A percentile compares a stretch with the other conserved stretches of the same genome.
Evolutionary conservation across 164 flowering plant genomes (phyloP).

Genomic region (Euptelea pleiosperma): DNA sequence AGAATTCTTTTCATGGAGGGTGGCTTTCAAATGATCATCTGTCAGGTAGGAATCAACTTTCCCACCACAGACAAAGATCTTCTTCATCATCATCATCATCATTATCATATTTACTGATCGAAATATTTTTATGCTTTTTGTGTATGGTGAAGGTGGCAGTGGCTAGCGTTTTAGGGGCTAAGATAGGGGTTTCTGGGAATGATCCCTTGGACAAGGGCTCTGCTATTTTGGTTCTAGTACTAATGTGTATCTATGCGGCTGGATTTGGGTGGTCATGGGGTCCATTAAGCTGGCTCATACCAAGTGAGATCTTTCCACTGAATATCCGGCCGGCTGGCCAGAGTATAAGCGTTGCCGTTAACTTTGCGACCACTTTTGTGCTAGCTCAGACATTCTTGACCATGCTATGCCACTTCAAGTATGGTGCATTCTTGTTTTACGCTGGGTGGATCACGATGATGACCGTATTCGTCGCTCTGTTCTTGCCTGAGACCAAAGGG

Average conservation of each 20-base stretch:
- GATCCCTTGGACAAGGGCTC: constrained; percentile 33
- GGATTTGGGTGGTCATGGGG: constrained; percentile 89
- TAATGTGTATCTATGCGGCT: constrained; percentile 56
- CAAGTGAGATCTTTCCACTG: constrained; percentile 69
- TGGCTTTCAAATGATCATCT: constrained; percentile 13
- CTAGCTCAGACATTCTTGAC: constrained; percentile 53
- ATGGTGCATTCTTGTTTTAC: constrained; percentile 50
- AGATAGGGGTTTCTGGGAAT: constrained; percentile 34
- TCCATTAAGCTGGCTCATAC: constrained; percentile 61
- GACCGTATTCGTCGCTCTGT: constrained; percentile 42
- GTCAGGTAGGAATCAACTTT: constrained; percentile 13
- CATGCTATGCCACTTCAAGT: constrained; percentile 65
- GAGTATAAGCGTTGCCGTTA: constrained; percentile 51
- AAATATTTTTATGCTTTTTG: background rate
- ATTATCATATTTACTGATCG: background rate
- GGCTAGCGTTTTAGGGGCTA: constrained; percentile 33
- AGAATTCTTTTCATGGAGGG: constrained; percentile 15
- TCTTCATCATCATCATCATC: no score
- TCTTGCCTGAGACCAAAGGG: constrained; percentile 65
- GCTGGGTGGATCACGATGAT: constrained; percentile 48
- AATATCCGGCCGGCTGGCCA: constrained; percentile 57
- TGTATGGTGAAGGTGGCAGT: constrained; percentile 34
- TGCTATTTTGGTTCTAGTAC: constrained; percentile 36
- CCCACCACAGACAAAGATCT: background rate
- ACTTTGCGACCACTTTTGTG: constrained; percentile 46